These are phyloP conservation scores for Bipolaris gigantea DNA, from an alignment of 2,329 filamentous ascomycete species.

Conservation along the genomic window DNA sequence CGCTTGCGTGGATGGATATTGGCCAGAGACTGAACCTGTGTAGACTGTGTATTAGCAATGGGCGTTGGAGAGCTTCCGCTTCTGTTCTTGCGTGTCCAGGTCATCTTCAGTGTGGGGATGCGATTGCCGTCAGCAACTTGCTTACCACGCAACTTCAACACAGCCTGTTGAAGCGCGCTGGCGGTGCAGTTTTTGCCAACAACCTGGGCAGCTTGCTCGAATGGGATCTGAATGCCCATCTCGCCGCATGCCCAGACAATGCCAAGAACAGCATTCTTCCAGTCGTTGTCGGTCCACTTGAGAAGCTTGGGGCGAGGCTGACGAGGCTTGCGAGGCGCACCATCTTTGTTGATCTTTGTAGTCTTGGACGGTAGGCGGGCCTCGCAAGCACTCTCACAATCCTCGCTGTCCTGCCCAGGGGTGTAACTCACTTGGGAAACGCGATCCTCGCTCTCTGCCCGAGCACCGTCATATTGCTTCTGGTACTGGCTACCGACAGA, in stretches of 20 bases:
- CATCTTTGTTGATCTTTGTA: slow-evolving; percentile 35
- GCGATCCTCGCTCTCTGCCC: background rate
- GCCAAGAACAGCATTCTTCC: slow-evolving; percentile 31
- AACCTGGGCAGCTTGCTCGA: slow-evolving; percentile 32
- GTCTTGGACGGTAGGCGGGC: slow-evolving; percentile 15
- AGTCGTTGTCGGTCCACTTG: slow-evolving; percentile 37
- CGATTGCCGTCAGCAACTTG: slow-evolving; percentile 24
- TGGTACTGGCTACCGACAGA: background rate
- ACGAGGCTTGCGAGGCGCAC: slow-evolving; percentile 33
- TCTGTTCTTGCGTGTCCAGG: slow-evolving; percentile 27
- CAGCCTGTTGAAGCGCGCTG: slow-evolving; percentile 38
- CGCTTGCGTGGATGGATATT: slow-evolving; percentile 13
- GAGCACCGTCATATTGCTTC: background rate
- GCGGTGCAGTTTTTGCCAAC: slow-evolving; percentile 29
- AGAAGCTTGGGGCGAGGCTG: slow-evolving; percentile 33
- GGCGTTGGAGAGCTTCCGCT: slow-evolving; percentile 1
- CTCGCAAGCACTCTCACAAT: slow-evolving; percentile 19
- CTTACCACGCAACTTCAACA: slow-evolving; percentile 35
- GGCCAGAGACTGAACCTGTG: slow-evolving; percentile 1
- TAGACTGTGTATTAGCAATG: slow-evolving; percentile 10
- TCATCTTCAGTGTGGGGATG: slow-evolving; percentile 29
- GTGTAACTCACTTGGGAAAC: slow-evolving; percentile 15
- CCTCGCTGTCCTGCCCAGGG: slow-evolving; percentile 14
- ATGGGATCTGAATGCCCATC: slow-evolving; percentile 33
- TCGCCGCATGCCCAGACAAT: slow-evolving; percentile 39